Evolutionary conservation across 2,329 filamentous ascomycete genomes (phyloP).

Genomic region (Dactylellina leptospora): DNA sequence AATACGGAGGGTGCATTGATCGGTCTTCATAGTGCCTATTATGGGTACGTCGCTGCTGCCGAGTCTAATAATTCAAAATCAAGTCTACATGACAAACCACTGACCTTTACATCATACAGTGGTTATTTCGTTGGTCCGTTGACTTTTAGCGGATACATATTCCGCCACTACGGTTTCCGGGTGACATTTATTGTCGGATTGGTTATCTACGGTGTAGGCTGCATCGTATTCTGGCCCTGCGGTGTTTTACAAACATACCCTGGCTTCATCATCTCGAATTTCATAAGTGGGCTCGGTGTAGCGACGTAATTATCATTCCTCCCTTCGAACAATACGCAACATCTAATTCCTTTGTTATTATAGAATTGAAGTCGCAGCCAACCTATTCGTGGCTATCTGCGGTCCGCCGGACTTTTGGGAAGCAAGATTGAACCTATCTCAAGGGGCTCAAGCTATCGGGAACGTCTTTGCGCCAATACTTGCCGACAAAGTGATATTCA

Average conservation of each 20-base stretch:
- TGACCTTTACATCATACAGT: constrained; percentile 2
- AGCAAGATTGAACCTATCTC: constrained; percentile 78
- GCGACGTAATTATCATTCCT: constrained; percentile 29
- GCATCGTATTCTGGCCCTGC: constrained; percentile 85
- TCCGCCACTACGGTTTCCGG: constrained; percentile 80
- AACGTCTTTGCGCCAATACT: constrained; percentile 77
- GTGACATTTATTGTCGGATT: constrained; percentile 81
- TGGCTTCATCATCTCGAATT: constrained; percentile 66
- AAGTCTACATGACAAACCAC: no score
- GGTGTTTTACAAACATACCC: constrained; percentile 76
- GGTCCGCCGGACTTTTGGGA: constrained; percentile 79
- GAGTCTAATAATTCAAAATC: no score
- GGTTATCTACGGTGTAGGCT: constrained; percentile 74
- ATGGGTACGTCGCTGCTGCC: constrained; percentile 61
- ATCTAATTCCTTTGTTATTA: constrained; percentile 72
- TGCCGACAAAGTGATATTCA: constrained; percentile 77
- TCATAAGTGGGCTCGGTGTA: constrained; percentile 46
- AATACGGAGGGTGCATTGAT: constrained; percentile 39
- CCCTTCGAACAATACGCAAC: not conserved
- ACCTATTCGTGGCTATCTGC: constrained; percentile 76
- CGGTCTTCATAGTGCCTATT: constrained; percentile 66
- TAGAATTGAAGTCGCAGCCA: constrained; percentile 79
- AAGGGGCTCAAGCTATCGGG: constrained; percentile 79
- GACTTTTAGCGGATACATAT: constrained; percentile 65
- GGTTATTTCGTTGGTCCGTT: constrained; percentile 61